These are phyloP conservation scores for Cladophialophora psammophila DNA, from an alignment of 2,329 filamentous ascomycete species.

Conservation along the genomic window DNA sequence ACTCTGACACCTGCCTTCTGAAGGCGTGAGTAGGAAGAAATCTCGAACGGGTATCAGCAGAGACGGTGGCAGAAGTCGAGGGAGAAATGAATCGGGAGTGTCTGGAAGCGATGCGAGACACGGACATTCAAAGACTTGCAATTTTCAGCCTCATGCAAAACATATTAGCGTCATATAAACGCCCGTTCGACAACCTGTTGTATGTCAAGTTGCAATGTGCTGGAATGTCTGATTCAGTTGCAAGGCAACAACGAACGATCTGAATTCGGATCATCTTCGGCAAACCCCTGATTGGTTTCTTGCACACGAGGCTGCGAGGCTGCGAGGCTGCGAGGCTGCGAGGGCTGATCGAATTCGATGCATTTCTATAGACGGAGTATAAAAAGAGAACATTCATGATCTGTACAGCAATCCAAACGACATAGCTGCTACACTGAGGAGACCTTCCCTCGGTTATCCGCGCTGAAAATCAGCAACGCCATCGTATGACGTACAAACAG, in stretches of 20 bases:
- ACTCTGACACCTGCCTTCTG: background rate
- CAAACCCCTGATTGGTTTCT: background rate
- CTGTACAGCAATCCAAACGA: background rate
- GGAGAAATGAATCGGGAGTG: background rate
- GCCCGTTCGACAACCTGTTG: background rate
- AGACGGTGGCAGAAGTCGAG: background rate
- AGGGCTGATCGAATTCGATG: background rate
- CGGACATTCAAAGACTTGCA: background rate
- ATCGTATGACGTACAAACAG: slow-evolving; percentile 85
- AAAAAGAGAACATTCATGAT: background rate
- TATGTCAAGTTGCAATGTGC: background rate
- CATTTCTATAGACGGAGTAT: background rate
- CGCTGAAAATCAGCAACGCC: slow-evolving; percentile 85
- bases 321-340: too few species aligned
- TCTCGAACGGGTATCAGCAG: background rate
- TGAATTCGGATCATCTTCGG: slow-evolving; percentile 5
- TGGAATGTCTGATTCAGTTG: background rate
- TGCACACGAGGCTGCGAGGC: background rate
- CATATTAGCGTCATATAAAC: background rate
- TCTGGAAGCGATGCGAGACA: background rate
- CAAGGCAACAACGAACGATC: background rate
- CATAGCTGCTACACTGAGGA: slow-evolving; percentile 27
- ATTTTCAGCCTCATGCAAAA: background rate
- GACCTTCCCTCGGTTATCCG: slow-evolving; percentile 70
- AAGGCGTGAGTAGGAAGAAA: background rate